Base-by-base conservation (phyloP, 805 yeast species). In the Blastobotrys terrestris region DNA sequence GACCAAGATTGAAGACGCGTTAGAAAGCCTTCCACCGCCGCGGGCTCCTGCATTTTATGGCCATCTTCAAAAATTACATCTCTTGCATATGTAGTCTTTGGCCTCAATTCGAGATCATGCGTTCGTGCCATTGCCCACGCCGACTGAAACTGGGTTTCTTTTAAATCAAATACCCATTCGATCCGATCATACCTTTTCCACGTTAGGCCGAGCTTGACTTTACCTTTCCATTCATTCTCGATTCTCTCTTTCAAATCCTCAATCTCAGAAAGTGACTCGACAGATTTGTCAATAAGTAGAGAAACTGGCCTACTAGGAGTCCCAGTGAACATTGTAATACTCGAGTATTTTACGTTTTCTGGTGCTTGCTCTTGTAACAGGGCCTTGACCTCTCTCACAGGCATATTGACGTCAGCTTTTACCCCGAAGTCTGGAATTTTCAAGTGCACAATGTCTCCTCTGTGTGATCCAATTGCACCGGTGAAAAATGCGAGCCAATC, bases 11-110 rank as follows among this genome's bases (percentile, higher is more conserved):
- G 75, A 31, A 84, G 63, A 48, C 83, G 74, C 2, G 79, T 70
- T 18, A 91, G 65, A 63, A 86, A 90, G 0, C 98, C 98, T 68
- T 92, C 98, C 7, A 89, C 66, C 0, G 96, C 83, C 0, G 69
- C 50, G 0, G 97, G 97, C 62, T 85, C 95, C 0, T 57, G 48
- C 16, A 73, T 6, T 7, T 49, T 44, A 6, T 54, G 52, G 1
- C 64, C 67, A 15, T 58, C 55, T 16, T 50, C 53, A 18, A 52
- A 48, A 13, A 49, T 50, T 5, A 69, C 62, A 8, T 51, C 50
- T 5, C 60, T 58, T 2, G 70, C 62, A 42, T 63, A 63, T 11
- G 67, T 63, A 13, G 39, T 58, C 60, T 31, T 58, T 31, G 50
- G 74, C 43, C 95, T 71, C 18, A 85, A 65, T 62, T 90, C 92